These are phyloP conservation scores for Beauveria sp. DNA, from an alignment of 2,329 filamentous ascomycete genomes.

Conservation along the genomic window DNA sequence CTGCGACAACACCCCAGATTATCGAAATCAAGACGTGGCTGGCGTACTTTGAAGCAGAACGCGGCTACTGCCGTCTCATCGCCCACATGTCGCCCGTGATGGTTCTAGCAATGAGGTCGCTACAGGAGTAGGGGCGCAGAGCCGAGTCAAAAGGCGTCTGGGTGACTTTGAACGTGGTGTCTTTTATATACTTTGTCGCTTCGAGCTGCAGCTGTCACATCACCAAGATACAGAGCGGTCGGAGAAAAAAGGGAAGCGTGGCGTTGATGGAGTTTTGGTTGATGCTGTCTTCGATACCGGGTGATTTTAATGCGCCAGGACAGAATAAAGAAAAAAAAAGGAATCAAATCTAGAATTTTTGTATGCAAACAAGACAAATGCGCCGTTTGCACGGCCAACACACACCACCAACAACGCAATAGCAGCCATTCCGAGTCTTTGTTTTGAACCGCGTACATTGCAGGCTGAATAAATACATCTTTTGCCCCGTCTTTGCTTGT, in stretches of 20 bases:
- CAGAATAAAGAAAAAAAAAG: background rate
- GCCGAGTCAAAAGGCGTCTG: background rate
- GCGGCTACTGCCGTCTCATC: background rate
- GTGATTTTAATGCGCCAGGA: background rate
- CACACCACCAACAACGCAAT: background rate
- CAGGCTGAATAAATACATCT: background rate
- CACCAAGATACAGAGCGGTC: background rate
- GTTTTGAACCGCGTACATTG: background rate
- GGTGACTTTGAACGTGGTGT: background rate
- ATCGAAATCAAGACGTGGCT: background rate
- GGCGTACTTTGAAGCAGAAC: too few relatives aligned
- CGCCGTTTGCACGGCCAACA: background rate
- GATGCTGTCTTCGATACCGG: background rate
- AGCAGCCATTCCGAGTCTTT: background rate
- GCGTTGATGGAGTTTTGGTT: constrained; percentile 1
- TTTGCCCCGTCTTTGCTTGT: too few relatives aligned
- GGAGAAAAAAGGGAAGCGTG: background rate
- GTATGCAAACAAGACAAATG: background rate
- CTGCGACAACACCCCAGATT: background rate
- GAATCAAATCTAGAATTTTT: constrained; percentile 1
- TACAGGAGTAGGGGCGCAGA: background rate
- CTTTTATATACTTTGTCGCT: background rate
- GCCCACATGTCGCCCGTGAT: background rate
- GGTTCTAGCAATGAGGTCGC: background rate
- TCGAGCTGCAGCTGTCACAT: background rate